These are phyloP conservation scores for Emiliania huxleyi DNA, from an alignment of 78 protist genomes.

Conservation along the genomic window DNA sequence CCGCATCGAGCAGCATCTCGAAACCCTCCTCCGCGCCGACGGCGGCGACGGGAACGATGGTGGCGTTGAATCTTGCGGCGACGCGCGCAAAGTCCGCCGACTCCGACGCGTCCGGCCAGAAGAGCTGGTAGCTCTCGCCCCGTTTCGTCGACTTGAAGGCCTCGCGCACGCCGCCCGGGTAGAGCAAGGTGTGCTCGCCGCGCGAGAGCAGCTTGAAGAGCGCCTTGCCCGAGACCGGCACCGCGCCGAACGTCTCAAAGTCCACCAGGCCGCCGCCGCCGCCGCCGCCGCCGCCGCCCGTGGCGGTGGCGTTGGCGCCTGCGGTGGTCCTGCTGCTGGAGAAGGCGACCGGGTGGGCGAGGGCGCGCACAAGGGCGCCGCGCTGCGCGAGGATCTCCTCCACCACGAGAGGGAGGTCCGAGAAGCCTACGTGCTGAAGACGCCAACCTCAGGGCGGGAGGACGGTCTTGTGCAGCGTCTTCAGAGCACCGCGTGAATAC, in stretches of 20 bases:
- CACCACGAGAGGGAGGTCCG: background rate
- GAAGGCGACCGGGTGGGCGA: slow-evolving; percentile 24
- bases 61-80: background rate
- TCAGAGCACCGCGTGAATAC: too few species aligned
- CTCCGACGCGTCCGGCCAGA: background rate
- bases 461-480: too few species aligned
- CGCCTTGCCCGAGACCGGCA: background rate
- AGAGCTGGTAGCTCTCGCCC: background rate
- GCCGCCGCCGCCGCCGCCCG: background rate
- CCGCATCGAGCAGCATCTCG: background rate
- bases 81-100: background rate
- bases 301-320: too few species aligned
- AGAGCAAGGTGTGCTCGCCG: background rate
- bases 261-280: background rate
- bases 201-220: background rate
- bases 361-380: background rate
- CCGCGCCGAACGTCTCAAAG: background rate
- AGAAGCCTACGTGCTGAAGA: too few species aligned
- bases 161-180: slow-evolving; percentile 31
- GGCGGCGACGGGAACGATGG: background rate
- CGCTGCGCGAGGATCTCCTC: background rate
- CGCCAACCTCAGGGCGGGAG: too few species aligned
- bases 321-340: background rate
- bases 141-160: background rate
- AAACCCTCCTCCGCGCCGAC: slow-evolving; percentile 19